Evolutionary conservation across 306 rosid genomes (phyloP).

Genomic region (Pterocarpus santalinus): DNA sequence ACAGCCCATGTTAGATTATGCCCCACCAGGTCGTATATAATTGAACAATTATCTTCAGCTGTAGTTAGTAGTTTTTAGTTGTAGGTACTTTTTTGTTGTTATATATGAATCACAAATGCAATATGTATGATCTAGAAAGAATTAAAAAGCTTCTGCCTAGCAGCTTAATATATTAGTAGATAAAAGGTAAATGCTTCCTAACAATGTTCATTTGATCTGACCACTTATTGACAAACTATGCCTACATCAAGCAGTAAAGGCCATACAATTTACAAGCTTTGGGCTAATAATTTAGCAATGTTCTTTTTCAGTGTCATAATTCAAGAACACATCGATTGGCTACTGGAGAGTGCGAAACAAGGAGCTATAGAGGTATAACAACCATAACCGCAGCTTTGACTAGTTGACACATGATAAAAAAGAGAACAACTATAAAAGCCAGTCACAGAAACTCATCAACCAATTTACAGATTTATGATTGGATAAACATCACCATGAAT

Average conservation of each 20-base stretch:
- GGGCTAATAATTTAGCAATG: background rate
- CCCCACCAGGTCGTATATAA: background rate
- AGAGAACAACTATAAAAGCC: background rate
- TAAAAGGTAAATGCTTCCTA: background rate
- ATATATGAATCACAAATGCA: background rate
- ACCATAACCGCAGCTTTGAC: background rate
- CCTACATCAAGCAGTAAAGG: background rate
- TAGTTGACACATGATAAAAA: background rate
- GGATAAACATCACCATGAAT: background rate
- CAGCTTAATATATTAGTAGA: background rate
- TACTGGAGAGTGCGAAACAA: background rate
- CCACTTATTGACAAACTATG: background rate
- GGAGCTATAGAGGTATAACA: background rate
- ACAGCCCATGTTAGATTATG: slow-evolving; percentile 12
- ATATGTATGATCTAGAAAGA: background rate
- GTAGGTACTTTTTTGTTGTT: background rate
- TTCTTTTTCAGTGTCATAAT: background rate
- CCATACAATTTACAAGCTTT: background rate
- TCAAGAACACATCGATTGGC: background rate
- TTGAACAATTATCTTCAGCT: slow-evolving; percentile 11
- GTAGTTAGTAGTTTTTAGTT: background rate
- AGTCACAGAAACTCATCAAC: background rate
- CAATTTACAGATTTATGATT: background rate
- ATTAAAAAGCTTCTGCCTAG: background rate
- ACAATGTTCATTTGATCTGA: slow-evolving; percentile 3